Percentiles rank a stretch among this genome's conserved stretches.
phyloP scores from a whole-genome alignment of 495 filamentous ascomycete genomes.

The Podospora pseudoanserina region DNA sequence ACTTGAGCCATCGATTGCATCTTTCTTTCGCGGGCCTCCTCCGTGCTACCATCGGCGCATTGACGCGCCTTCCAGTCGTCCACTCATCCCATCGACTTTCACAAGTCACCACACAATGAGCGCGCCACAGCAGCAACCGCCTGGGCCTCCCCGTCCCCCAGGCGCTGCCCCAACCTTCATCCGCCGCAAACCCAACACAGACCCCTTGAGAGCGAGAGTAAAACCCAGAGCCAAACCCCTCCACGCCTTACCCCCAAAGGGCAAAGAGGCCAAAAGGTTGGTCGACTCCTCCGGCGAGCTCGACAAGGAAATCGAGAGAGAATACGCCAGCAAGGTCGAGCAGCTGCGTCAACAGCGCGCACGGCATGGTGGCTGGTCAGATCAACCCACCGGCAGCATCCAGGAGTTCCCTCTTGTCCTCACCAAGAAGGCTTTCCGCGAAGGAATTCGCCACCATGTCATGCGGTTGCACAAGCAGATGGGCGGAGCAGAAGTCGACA shows the following conservation, averaged over 20 bases:
- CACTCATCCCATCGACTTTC: not conserved
- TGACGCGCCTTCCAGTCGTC: not conserved
- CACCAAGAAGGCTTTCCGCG: slow-evolving; percentile 73
- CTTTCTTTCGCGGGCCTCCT: not conserved
- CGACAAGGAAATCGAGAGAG: not conserved
- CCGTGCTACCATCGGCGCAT: not conserved
- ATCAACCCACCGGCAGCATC: slow-evolving; percentile 49
- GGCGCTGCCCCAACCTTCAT: slow-evolving; percentile 29
- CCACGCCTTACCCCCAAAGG: slow-evolving; percentile 11
- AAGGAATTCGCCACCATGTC: slow-evolving; percentile 81
- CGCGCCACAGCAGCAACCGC: slow-evolving; percentile 43
- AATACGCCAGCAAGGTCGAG: slow-evolving; percentile 11
- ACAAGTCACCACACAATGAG: slow-evolving; percentile 46
- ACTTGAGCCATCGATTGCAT: not conserved
- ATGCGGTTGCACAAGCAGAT: slow-evolving; percentile 57
- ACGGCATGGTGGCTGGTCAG: slow-evolving; percentile 60
- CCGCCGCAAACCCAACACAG: slow-evolving; percentile 46
- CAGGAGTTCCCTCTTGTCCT: slow-evolving; percentile 70
- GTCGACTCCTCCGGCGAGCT: not conserved
- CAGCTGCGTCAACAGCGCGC: slow-evolving; percentile 34
- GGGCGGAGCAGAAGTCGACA: slow-evolving; percentile 48
- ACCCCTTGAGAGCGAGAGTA: slow-evolving; percentile 68
- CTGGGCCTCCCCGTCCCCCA: slow-evolving; percentile 22
- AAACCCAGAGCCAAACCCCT: slow-evolving; percentile 34
- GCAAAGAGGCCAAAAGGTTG: not conserved